Percentiles rank a stretch among this genome's conserved stretches.
These are phyloP conservation scores for Kwoniella sp. DNA, from an alignment of 768 basidiomycete genomes.

Conservation along the genomic window DNA sequence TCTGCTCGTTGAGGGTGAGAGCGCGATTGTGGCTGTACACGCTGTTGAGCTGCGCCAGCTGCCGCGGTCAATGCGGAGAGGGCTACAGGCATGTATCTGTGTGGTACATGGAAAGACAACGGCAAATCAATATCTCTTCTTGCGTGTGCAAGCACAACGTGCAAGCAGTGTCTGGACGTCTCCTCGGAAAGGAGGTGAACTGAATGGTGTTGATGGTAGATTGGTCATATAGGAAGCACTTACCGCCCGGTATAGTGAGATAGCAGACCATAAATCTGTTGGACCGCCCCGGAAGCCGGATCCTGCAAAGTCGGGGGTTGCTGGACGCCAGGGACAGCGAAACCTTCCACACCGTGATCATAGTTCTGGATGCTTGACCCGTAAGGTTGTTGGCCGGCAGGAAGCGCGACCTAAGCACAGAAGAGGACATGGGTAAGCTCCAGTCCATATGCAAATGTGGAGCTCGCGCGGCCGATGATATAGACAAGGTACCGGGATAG, in stretches of 20 bases:
- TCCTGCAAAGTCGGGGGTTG: constrained; percentile 54
- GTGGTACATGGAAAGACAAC: not conserved
- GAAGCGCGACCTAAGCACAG: constrained; percentile 33
- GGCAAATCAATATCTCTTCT: not conserved
- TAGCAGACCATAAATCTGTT: constrained; percentile 44
- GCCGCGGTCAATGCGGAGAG: constrained; percentile 35
- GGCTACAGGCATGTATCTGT: constrained; percentile 45
- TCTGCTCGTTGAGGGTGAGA: constrained; percentile 7
- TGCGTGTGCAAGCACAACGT: too few relatives aligned
- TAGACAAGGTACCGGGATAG: not conserved
- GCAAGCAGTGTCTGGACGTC: too few relatives aligned
- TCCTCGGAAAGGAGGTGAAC: too few relatives aligned
- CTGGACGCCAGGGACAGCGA: constrained; percentile 25
- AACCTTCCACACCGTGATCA: constrained; percentile 10
- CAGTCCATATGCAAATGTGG: not conserved
- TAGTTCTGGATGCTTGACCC: constrained; percentile 4
- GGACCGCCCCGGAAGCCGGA: constrained; percentile 50
- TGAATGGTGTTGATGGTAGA: too few relatives aligned
- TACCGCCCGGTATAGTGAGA: constrained; percentile 48
- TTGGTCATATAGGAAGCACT: constrained; percentile 26
- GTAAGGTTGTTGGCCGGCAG: constrained; percentile 13
- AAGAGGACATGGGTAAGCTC: not conserved
- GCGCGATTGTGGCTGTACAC: constrained; percentile 6
- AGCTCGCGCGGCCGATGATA: too few relatives aligned
- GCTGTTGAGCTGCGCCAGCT: constrained; percentile 16